Conservation (phyloP, 148 eudicot genomes). For the Silene uniflora region DNA sequence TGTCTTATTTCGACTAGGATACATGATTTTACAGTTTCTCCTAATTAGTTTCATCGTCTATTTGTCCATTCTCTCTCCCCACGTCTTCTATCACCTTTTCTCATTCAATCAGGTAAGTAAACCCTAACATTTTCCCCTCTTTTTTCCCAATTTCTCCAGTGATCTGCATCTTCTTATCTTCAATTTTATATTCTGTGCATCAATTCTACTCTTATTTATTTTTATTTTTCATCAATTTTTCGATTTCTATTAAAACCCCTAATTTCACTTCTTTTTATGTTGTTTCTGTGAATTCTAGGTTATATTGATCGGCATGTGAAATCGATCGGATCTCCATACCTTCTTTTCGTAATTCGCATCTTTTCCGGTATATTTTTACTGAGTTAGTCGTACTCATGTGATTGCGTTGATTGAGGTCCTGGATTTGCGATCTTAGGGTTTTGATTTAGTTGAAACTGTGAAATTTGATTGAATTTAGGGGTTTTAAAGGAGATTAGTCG, state of each 20-base stretch:
- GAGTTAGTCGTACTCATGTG: background rate
- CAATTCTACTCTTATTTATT: background rate
- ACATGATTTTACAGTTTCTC: background rate
- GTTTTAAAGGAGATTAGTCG: slow-evolving; percentile 12
- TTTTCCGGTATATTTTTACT: background rate
- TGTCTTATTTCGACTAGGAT: no score
- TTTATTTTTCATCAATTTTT: background rate
- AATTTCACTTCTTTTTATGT: background rate
- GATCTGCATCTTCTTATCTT: background rate
- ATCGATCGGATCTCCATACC: slow-evolving; percentile 18
- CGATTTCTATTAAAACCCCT: slow-evolving; percentile 17
- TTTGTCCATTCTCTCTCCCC: background rate
- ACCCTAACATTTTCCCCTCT: background rate
- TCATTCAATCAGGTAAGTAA: background rate
- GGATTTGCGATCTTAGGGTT: slow-evolving; percentile 13
- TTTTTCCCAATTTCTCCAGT: background rate
- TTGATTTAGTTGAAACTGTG: slow-evolving; percentile 13
- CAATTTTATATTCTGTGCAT: background rate
- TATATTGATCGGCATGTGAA: slow-evolving; percentile 19
- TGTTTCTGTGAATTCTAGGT: slow-evolving; percentile 25
- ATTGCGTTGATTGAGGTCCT: slow-evolving; percentile 4
- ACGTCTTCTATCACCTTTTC: background rate
- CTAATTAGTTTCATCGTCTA: background rate
- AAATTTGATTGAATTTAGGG: slow-evolving; percentile 23
- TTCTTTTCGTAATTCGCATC: background rate